Evolutionary conservation across 306 rosid genomes (phyloP), one percentile per base, ranked within the genome.

Genomic region (Trichosanthes cucumerina): DNA sequence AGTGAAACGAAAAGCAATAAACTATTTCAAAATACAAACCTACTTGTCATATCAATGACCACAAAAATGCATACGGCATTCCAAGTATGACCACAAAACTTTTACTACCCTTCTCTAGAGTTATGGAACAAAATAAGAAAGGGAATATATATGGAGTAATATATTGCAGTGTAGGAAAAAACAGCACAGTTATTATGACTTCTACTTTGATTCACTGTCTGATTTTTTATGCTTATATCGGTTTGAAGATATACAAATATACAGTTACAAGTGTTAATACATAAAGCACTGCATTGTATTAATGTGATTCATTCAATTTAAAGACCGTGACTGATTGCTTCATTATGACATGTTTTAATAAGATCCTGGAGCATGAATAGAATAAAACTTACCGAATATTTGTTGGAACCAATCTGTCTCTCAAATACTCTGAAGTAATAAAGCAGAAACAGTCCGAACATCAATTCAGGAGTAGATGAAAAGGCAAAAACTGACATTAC

Each of bases 381-480:
- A 76, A 57, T 41, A 69, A 57, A 50, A 86, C 92, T 79, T 80
- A 95, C 99, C 0, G 96, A 91, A 80, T 90, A 90, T 85, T 96
- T 96, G 66, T 92, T 96, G 83, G 99, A 91, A 79, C 99, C 98
- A 34, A 96, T 96, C 80, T 96, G 99, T 80, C 99, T 91, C 90
- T 96, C 99, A 77, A 96, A 96, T 80, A 96, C 94, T 87, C 99
- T 86, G 93, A 96, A 96, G 84, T 96, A 96, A 79, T 96, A 96
- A 23, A 91, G 93, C 71, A 96, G 88, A 83, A 90, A 96, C 77
- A 96, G 82, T 79, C 99, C 99, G 78, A 92, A 96, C 90, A 96
- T 82, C 88, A 92, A 88, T 82, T 96, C 99, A 5, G 99, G 99
- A 9, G 98, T 92, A 41, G 99, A 91, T 24, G 98, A 88, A 83